Conservation (phyloP, 805 yeast species). For the Aciculoconidium aculeatum region DNA sequence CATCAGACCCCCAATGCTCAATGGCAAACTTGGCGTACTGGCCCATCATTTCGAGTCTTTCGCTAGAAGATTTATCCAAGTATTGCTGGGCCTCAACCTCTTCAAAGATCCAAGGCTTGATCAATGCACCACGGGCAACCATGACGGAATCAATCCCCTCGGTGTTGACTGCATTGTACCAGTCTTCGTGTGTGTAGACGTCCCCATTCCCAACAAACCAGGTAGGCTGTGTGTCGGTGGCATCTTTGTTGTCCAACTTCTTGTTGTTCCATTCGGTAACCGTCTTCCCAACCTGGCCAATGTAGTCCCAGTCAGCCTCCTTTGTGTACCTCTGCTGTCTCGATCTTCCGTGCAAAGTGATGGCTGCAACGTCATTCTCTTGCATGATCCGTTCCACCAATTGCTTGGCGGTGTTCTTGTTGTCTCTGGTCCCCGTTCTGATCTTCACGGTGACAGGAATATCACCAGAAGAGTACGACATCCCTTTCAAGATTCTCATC, state of each 20-base stretch:
- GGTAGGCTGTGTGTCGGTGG: slow-evolving; percentile 53
- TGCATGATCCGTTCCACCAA: slow-evolving; percentile 65
- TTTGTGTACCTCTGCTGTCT: slow-evolving; percentile 92
- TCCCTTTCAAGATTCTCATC: slow-evolving; percentile 72
- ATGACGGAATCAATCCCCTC: slow-evolving; percentile 85
- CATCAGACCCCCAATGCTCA: slow-evolving; percentile 98
- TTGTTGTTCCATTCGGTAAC: slow-evolving; percentile 55
- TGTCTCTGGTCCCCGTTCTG: slow-evolving; percentile 85
- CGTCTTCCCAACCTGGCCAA: slow-evolving; percentile 63
- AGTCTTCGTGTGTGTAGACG: slow-evolving; percentile 78
- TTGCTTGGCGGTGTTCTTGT: slow-evolving; percentile 79
- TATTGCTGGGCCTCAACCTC: slow-evolving; percentile 87
- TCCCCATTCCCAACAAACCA: slow-evolving; percentile 96
- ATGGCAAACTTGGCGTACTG: slow-evolving; percentile 74
- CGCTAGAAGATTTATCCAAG: slow-evolving; percentile 84
- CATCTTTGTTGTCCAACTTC: slow-evolving; percentile 55
- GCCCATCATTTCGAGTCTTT: slow-evolving; percentile 71
- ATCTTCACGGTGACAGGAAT: slow-evolving; percentile 88
- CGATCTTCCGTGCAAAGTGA: slow-evolving; percentile 93
- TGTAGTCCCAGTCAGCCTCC: slow-evolving; percentile 90
- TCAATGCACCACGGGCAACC: slow-evolving; percentile 97
- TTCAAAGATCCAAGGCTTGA: slow-evolving; percentile 98
- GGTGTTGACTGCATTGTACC: slow-evolving; percentile 64
- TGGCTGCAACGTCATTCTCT: slow-evolving; percentile 82
- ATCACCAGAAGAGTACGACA: slow-evolving; percentile 86